A percentile compares a stretch with the other conserved stretches of the same genome.
phyloP scores from a whole-genome alignment of 768 basidiomycete genomes.

The Boletus sp. region DNA sequence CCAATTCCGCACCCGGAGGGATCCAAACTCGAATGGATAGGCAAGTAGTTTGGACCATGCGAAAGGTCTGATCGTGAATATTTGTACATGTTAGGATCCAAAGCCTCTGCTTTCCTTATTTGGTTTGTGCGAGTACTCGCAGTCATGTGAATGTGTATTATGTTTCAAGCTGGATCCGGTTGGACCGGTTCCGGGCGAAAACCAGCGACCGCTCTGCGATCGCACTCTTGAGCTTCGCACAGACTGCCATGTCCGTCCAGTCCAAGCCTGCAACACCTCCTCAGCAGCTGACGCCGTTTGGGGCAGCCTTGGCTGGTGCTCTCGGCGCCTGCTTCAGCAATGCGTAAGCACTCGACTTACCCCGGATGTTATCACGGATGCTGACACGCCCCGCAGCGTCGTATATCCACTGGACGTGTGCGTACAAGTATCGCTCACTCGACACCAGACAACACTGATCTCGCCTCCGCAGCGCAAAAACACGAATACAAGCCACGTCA shows the following conservation, averaged over 20 bases:
- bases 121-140: neutral
- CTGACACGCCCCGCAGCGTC: conserved; percentile 44
- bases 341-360: conserved; percentile 56
- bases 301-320: conserved; percentile 87
- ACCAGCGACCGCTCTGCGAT: neutral
- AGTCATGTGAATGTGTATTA: conserved; percentile 16
- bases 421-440: conserved; percentile 25
- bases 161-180: neutral
- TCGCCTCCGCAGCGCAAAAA: conserved; percentile 68
- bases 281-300: conserved; percentile 76
- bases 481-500: conserved; percentile 84
- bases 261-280: conserved; percentile 53
- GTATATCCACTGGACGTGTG: conserved; percentile 97
- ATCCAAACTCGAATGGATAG: no score
- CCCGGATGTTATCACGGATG: conserved; percentile 1
- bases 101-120: conserved; percentile 3
- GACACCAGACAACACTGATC: neutral
- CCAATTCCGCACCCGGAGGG: no score
- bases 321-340: conserved; percentile 91
- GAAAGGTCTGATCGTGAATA: no score
- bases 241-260: conserved; percentile 35
- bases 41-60: no score
- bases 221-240: neutral
- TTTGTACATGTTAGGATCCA: conserved; percentile 23
- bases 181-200: neutral